A percentile compares a stretch with the other conserved stretches of the same genome.
These are phyloP conservation scores for Aspergillus fumigatiaffinis DNA, from an alignment of 2,329 filamentous ascomycete genomes.

Conservation along the genomic window DNA sequence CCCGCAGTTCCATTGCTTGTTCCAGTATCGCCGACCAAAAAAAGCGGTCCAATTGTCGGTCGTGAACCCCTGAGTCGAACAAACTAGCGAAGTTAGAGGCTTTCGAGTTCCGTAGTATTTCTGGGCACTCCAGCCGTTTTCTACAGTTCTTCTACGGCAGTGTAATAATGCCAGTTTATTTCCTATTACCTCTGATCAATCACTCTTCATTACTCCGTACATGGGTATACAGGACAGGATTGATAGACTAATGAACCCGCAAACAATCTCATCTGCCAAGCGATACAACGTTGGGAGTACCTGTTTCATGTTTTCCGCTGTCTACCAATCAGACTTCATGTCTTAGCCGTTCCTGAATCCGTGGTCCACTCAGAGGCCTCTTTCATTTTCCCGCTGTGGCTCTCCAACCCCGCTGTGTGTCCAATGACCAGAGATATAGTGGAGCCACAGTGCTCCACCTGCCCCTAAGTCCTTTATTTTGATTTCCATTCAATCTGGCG, in stretches of 20 bases:
- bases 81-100: neutral
- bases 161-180: too few relatives aligned
- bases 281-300: constrained; percentile 14
- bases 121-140: too few relatives aligned
- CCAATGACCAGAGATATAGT: constrained; percentile 6
- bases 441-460: neutral
- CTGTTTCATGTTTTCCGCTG: constrained; percentile 13
- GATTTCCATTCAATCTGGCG: neutral
- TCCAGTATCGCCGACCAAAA: constrained; percentile 2
- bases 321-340: constrained; percentile 3
- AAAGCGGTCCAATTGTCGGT: neutral
- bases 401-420: constrained; percentile 3
- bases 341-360: constrained; percentile 16
- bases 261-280: constrained; percentile 3
- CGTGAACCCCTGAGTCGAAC: neutral
- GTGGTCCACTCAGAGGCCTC: constrained; percentile 7
- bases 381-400: constrained; percentile 13
- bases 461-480: constrained; percentile 16
- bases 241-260: neutral
- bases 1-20: constrained; percentile 14
- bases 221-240: neutral
- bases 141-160: too few relatives aligned
- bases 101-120: too few relatives aligned
- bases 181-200: too few relatives aligned
- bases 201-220: too few relatives aligned